A percentile compares a stretch with the other conserved stretches of the same genome.
phyloP scores from a whole-genome alignment of 345 rosid genomes.

The Camelina neglecta region DNA sequence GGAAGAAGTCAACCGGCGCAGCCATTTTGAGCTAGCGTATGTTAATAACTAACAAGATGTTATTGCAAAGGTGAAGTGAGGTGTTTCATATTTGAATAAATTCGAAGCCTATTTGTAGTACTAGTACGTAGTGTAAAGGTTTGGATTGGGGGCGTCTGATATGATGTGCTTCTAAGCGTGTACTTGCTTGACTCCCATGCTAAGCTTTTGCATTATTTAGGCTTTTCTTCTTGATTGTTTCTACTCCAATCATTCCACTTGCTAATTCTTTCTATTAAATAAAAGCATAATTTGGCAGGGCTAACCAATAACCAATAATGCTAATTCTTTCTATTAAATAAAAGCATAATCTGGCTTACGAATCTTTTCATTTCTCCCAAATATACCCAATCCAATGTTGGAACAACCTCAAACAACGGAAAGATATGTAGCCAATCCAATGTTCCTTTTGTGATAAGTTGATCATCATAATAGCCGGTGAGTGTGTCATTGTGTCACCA shows the following conservation, averaged over 20 bases:
- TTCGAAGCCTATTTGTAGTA: constrained; percentile 40
- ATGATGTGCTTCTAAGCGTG: constrained; percentile 40
- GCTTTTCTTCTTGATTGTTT: constrained; percentile 32
- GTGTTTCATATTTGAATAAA: neutral
- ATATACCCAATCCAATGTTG: no score
- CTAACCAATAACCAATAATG: neutral
- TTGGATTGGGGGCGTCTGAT: constrained; percentile 26
- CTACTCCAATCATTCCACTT: constrained; percentile 33
- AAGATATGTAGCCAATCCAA: no score
- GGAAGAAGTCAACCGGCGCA: constrained; percentile 24
- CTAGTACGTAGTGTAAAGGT: constrained; percentile 2
- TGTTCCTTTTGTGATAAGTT: no score
- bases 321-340: neutral
- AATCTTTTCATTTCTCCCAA: neutral
- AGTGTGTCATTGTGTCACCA: no score
- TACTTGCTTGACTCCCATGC: constrained; percentile 40
- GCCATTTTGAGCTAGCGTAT: constrained; percentile 14
- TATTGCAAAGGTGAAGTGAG: constrained; percentile 25
- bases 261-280: neutral
- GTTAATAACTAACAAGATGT: neutral
- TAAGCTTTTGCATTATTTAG: constrained; percentile 28
- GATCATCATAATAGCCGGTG: no score
- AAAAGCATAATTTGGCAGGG: neutral
- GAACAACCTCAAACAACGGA: no score
- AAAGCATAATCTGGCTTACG: neutral